phyloP scores from a whole-genome alignment of 2,329 filamentous ascomycete species.

The Ustulina deusta region DNA sequence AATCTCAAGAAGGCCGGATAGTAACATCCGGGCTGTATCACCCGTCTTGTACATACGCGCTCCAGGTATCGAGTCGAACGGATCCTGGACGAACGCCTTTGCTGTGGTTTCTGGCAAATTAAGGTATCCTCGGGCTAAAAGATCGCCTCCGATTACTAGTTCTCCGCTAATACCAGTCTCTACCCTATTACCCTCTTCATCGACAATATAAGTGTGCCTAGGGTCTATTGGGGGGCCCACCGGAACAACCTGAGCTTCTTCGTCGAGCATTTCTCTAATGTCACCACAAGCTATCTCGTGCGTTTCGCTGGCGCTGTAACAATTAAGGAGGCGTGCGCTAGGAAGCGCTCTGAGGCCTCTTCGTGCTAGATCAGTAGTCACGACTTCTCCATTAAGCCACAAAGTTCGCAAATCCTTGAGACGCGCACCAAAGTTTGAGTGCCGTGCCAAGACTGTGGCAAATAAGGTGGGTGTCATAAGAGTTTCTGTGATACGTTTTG shows the following conservation, averaged over 20 bases:
- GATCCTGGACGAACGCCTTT: constrained; percentile 75
- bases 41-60: constrained; percentile 81
- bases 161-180: constrained; percentile 74
- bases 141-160: constrained; percentile 78
- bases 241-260: constrained; percentile 75
- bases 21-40: constrained; percentile 74
- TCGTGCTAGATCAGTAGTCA: constrained; percentile 80
- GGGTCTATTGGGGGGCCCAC: constrained; percentile 78
- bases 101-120: constrained; percentile 83
- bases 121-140: constrained; percentile 81
- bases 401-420: constrained; percentile 76
- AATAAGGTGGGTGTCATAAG: constrained; percentile 86
- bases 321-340: constrained; percentile 77
- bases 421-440: constrained; percentile 72
- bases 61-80: constrained; percentile 69
- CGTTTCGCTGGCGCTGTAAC: constrained; percentile 86
- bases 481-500: constrained; percentile 79
- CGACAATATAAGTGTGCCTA: constrained; percentile 77
- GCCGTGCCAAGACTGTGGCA: constrained; percentile 77
- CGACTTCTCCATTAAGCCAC: constrained; percentile 87
- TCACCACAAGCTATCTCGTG: constrained; percentile 84
- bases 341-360: constrained; percentile 76
- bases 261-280: constrained; percentile 74
- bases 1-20: constrained; percentile 78
- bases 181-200: constrained; percentile 75